phyloP scores from a whole-genome alignment of 352 stramenopile species.

The Globisporangium orthogonon region DNA sequence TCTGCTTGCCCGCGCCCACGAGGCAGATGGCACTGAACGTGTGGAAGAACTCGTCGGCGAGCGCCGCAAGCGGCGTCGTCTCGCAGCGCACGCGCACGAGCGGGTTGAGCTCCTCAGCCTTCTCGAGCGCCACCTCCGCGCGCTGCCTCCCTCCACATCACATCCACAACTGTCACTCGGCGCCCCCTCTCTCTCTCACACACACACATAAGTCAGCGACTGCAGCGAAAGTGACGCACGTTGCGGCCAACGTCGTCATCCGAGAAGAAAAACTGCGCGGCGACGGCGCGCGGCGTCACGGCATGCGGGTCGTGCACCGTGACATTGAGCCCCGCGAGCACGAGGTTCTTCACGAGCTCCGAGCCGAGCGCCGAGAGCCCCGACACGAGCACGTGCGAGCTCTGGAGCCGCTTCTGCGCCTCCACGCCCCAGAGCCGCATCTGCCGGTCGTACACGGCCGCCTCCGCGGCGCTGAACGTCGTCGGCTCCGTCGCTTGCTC shows the following conservation, averaged over 20 bases:
- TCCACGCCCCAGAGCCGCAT: constrained; percentile 98
- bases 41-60: constrained; percentile 73
- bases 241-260: constrained; percentile 67
- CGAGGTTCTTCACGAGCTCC: constrained; percentile 97
- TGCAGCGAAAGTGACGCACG: constrained; percentile 20
- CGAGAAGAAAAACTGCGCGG: constrained; percentile 84
- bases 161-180: neutral
- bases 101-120: constrained; percentile 93
- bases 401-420: constrained; percentile 91
- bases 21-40: constrained; percentile 86
- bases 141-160: constrained; percentile 25
- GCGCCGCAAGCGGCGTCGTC: constrained; percentile 41
- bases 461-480: constrained; percentile 79
- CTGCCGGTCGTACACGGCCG: constrained; percentile 97
- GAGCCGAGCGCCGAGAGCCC: constrained; percentile 78
- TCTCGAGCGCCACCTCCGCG: constrained; percentile 65
- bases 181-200: too few species aligned
- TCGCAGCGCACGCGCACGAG: constrained; percentile 85
- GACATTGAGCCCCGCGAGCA: constrained; percentile 93
- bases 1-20: constrained; percentile 31
- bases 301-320: constrained; percentile 86
- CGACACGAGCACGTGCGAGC: constrained; percentile 84
- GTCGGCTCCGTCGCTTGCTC: neutral
- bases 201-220: neutral
- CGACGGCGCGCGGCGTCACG: constrained; percentile 39